Base-by-base conservation (phyloP, 345 rosid genomes). In the Gossypium thurberi region DNA sequence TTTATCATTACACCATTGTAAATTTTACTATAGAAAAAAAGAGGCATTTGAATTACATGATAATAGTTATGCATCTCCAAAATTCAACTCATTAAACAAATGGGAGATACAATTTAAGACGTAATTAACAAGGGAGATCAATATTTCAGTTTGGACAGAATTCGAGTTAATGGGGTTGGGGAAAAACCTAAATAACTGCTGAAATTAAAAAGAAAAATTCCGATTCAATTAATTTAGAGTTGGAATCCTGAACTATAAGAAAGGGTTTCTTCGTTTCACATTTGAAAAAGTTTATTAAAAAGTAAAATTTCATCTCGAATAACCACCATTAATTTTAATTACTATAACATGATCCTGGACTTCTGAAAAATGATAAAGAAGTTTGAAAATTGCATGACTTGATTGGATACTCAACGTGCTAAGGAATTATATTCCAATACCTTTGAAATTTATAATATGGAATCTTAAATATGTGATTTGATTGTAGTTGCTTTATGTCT, bases 391-490 rank as follows among this genome's bases (percentile, higher is more conserved):
- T 44, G 21, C 52, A 44, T 44, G 53, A 44, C 44, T 65, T 65
- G 12, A 52, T 21, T 65, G 2, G 51, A 43, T 51, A 44, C 10
- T 75, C 66, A 57, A 25, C 1, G 10, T 26, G 58, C 14, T 1
- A 50, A 68, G 59, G 72, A 68, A 68, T 50, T 33, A 42, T 26
- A 68, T 68, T 51, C 46, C 56, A 61, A 48, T 44, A 25, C 40
- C 65, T 65, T 81, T 78, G 77, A 78, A 71, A 75, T 28, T 51
- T 26, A 9, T 40, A 10, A 11, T 55, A 55, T 67, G 28, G 20
- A 3, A 56, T 46, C 18, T 61, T 4, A 48, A 68, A 58, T 15
- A 48, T 33, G 13, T 56, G 43, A 79, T 59, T 79, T 28, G 72
- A 72, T 53, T 4, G 42, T 48, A 10, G 56, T 28, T 33, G 37